phyloP scores from a whole-genome alignment of 352 stramenopile species.

The Pythium sukuiense region DNA sequence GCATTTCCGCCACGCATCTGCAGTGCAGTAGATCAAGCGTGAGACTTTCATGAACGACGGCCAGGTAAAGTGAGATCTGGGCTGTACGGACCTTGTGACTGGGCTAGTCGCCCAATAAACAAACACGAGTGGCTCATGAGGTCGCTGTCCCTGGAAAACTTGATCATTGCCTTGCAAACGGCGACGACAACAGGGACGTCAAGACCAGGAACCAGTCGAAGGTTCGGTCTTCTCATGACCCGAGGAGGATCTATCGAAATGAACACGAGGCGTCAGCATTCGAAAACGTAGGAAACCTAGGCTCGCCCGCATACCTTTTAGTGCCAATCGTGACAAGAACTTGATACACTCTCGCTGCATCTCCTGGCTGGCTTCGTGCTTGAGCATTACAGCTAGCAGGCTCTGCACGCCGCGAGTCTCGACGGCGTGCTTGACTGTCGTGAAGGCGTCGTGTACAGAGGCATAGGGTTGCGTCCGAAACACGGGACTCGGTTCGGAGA shows the following conservation, averaged over 20 bases:
- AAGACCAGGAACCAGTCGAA: constrained; percentile 21
- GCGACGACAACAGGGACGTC: constrained; percentile 32
- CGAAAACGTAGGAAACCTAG: too few relatives aligned
- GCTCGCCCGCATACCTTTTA: constrained; percentile 28
- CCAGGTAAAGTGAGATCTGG: background rate
- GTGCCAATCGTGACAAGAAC: constrained; percentile 42
- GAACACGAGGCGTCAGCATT: background rate
- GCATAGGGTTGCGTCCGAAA: constrained; percentile 46
- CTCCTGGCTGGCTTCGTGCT: constrained; percentile 30
- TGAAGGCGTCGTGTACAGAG: constrained; percentile 35
- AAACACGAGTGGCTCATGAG: constrained; percentile 40
- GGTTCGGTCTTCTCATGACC: background rate
- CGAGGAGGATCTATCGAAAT: background rate
- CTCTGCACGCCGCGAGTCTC: constrained; percentile 21
- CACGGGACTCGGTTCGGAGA: constrained; percentile 35
- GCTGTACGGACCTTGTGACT: constrained; percentile 16
- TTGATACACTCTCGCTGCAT: constrained; percentile 45
- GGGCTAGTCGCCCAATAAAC: constrained; percentile 49
- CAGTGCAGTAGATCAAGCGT: background rate
- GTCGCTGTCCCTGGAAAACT: constrained; percentile 46
- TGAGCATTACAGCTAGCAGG: constrained; percentile 47
- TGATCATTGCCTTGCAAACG: constrained; percentile 43
- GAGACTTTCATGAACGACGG: too few relatives aligned
- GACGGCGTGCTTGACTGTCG: constrained; percentile 31
- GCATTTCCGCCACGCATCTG: constrained; percentile 11